Conservation (phyloP, 345 rosid genomes). For the Pugionium cornutum region DNA sequence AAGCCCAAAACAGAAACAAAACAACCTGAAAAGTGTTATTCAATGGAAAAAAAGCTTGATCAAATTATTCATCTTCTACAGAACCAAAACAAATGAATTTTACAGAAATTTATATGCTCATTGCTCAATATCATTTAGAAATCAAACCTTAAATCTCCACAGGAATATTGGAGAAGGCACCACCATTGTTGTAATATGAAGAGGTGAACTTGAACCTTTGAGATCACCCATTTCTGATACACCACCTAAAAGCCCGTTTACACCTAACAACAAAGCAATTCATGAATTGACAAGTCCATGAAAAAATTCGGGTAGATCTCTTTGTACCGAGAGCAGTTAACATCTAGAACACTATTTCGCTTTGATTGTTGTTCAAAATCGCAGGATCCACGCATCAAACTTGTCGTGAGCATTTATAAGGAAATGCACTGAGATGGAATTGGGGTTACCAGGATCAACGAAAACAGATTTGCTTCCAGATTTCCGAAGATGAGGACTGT, state of each 20-base stretch:
- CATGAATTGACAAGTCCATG: neutral
- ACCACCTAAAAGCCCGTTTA: constrained; percentile 49
- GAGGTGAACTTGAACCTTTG: constrained; percentile 52
- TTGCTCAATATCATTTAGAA: neutral
- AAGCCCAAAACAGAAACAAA: constrained; percentile 82
- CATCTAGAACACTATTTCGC: constrained; percentile 15
- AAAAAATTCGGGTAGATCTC: neutral
- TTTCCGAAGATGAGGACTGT: constrained; percentile 83
- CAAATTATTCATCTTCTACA: neutral
- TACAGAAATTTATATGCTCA: neutral
- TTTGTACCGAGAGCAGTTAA: constrained; percentile 8
- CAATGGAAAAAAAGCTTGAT: constrained; percentile 18
- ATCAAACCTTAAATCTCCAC: constrained; percentile 90
- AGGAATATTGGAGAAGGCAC: constrained; percentile 72
- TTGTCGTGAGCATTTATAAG: neutral
- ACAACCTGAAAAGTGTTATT: constrained; percentile 50
- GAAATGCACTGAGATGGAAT: constrained; percentile 1
- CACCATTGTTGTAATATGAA: constrained; percentile 52
- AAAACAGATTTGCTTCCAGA: constrained; percentile 64
- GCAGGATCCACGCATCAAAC: constrained; percentile 18
- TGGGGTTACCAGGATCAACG: constrained; percentile 60
- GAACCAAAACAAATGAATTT: neutral
- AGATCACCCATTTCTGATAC: constrained; percentile 48
- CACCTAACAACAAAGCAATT: constrained; percentile 12
- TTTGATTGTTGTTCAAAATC: neutral